These are phyloP conservation scores for Cymbopogon flexuosus DNA, from an alignment of 202 grass and related monocot genomes.

Conservation along the genomic window DNA sequence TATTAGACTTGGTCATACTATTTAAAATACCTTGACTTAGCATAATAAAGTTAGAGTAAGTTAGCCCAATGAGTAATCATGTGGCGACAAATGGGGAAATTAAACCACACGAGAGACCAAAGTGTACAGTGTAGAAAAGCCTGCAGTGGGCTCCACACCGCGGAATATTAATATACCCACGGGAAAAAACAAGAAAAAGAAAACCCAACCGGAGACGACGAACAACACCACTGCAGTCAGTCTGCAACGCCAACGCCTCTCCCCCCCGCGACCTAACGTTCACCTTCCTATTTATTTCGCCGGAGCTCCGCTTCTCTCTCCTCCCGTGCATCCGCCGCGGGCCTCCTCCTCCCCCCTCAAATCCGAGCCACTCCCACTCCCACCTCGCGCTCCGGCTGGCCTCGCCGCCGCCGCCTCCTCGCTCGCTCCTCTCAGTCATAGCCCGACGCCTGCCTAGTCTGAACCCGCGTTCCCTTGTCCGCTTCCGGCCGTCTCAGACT, in stretches of 20 bases:
- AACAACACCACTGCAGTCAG: neutral
- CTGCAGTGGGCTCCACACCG: neutral
- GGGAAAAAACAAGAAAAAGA: neutral
- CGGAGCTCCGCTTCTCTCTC: constrained; percentile 10
- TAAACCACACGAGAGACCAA: neutral
- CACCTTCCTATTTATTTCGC: constrained; percentile 41
- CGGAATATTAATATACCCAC: neutral
- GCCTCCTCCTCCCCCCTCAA: neutral
- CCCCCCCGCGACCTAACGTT: constrained; percentile 20
- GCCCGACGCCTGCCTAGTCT: neutral
- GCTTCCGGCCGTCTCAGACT: neutral
- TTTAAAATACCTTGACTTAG: no score
- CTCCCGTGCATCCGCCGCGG: constrained; percentile 11
- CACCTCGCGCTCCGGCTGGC: neutral
- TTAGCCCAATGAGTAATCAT: no score
- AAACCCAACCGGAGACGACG: constrained; percentile 10
- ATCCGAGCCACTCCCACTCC: neutral
- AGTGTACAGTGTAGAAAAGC: neutral
- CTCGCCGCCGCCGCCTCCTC: neutral
- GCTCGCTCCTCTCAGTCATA: neutral
- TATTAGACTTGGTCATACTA: no score
- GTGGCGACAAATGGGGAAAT: neutral
- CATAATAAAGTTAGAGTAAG: no score
- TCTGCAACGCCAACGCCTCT: neutral
- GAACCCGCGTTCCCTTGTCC: neutral